A percentile compares a stretch with the other conserved stretches of the same genome.
These are phyloP conservation scores for Paraurostyla sp. DNA, from an alignment of 73 alveolate species.

Conservation along the genomic window DNA sequence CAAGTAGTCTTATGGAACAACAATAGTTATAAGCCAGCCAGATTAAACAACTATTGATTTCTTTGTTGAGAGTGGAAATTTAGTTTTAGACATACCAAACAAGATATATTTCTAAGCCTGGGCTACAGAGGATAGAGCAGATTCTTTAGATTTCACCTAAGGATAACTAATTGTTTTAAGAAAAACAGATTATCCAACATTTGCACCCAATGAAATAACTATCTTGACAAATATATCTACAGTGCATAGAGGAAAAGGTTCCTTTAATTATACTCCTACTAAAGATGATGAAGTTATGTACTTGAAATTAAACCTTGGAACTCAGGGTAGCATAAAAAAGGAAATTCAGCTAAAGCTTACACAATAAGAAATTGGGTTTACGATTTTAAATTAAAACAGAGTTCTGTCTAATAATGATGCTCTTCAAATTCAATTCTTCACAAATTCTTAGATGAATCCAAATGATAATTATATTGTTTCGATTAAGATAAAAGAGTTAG, in stretches of 20 bases:
- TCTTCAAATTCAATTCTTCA: background rate
- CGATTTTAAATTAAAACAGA: background rate
- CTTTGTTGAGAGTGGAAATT: conserved; percentile 1
- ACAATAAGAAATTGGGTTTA: background rate
- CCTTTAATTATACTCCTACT: background rate
- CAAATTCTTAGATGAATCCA: background rate
- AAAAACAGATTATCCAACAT: background rate
- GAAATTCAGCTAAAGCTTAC: background rate
- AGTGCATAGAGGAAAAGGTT: conserved; percentile 14
- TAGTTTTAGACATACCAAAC: background rate
- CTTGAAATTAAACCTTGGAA: background rate
- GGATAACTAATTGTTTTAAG: background rate
- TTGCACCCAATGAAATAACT: background rate
- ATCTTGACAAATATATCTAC: background rate
- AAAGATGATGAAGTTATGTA: background rate
- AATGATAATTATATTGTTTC: background rate
- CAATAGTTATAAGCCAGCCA: background rate
- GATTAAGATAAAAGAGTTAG: background rate
- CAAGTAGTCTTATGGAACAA: background rate
- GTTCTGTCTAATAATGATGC: background rate
- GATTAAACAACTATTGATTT: conserved; percentile 4
- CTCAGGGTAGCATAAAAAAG: background rate
- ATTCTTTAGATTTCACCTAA: background rate
- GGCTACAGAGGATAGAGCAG: conserved; percentile 22
- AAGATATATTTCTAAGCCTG: conserved; percentile 32